A percentile compares a stretch with the other conserved stretches of the same genome.
These are phyloP conservation scores for Coemansia sp. DNA, from an alignment of 192 early-diverging fungal species.

Conservation along the genomic window DNA sequence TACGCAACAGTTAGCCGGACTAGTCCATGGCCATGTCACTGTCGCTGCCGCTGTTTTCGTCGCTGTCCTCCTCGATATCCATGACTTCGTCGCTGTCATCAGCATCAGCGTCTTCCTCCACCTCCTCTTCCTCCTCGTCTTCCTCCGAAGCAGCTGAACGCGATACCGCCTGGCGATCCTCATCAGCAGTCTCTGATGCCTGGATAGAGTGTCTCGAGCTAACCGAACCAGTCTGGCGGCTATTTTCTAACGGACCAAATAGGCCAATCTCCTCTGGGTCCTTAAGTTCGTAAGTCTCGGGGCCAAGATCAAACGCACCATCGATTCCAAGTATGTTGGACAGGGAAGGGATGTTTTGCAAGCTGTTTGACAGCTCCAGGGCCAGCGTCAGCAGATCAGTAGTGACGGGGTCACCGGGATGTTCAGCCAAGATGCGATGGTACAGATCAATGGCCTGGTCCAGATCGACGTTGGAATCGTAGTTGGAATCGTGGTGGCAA, in stretches of 20 bases:
- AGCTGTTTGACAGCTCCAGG: constrained; percentile 33
- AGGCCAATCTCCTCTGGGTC: constrained; percentile 13
- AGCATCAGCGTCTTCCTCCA: too few relatives aligned
- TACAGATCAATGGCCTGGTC: constrained; percentile 48
- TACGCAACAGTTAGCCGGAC: constrained; percentile 1
- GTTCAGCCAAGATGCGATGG: constrained; percentile 32
- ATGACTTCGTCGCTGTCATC: constrained; percentile 53
- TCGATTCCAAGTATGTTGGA: constrained; percentile 6
- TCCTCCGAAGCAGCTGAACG: background rate
- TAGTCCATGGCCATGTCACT: constrained; percentile 52
- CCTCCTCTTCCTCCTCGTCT: constrained; percentile 25
- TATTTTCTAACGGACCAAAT: background rate
- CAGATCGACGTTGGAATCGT: constrained; percentile 7
- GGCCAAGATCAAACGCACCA: background rate
- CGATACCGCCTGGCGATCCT: background rate
- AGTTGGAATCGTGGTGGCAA: constrained; percentile 1
- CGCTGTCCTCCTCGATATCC: constrained; percentile 51
- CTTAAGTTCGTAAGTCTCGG: constrained; percentile 13
- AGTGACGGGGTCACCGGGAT: constrained; percentile 40
- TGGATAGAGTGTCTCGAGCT: background rate
- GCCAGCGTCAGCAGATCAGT: constrained; percentile 48
- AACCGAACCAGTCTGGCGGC: too few relatives aligned
- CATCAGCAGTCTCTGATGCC: constrained; percentile 1
- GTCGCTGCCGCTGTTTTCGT: constrained; percentile 20
- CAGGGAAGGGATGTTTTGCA: constrained; percentile 5